Conservation (phyloP, 2,329 filamentous ascomycete species). For the Fusarium brachygibbosum region DNA sequence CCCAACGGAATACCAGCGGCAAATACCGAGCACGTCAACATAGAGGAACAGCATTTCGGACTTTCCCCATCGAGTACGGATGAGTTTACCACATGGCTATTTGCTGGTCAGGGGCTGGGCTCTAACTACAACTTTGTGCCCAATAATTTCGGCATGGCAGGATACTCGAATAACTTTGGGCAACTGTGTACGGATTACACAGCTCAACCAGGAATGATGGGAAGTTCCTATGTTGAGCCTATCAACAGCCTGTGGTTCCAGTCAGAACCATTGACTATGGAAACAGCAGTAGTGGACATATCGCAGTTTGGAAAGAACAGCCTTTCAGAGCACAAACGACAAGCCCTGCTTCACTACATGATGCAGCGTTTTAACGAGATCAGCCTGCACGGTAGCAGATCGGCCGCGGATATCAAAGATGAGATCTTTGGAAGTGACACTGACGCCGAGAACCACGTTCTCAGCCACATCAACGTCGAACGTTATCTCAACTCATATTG, state of each 20-base stretch:
- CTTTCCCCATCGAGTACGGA: constrained; percentile 49
- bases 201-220: constrained; percentile 44
- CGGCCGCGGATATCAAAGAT: constrained; percentile 49
- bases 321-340: constrained; percentile 48
- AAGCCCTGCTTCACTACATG: constrained; percentile 49
- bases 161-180: constrained; percentile 49
- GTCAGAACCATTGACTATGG: constrained; percentile 45
- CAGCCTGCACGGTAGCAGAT: constrained; percentile 46
- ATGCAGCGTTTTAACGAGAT: constrained; percentile 50
- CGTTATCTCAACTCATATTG: constrained; percentile 49
- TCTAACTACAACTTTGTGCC: constrained; percentile 45
- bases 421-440: constrained; percentile 49
- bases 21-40: constrained; percentile 36
- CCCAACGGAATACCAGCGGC: constrained; percentile 41
- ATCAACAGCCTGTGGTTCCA: constrained; percentile 50
- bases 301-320: constrained; percentile 46
- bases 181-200: constrained; percentile 48
- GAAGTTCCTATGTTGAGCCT: constrained; percentile 45
- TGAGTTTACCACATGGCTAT: constrained; percentile 49
- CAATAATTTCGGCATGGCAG: constrained; percentile 42
- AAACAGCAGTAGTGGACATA: constrained; percentile 43
- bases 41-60: constrained; percentile 48
- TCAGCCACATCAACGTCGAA: constrained; percentile 46
- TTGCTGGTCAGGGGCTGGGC: constrained; percentile 45
- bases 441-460: constrained; percentile 46